phyloP scores from a whole-genome alignment of 371 early-diverging fungal genomes.

The Mucor sp. region DNA sequence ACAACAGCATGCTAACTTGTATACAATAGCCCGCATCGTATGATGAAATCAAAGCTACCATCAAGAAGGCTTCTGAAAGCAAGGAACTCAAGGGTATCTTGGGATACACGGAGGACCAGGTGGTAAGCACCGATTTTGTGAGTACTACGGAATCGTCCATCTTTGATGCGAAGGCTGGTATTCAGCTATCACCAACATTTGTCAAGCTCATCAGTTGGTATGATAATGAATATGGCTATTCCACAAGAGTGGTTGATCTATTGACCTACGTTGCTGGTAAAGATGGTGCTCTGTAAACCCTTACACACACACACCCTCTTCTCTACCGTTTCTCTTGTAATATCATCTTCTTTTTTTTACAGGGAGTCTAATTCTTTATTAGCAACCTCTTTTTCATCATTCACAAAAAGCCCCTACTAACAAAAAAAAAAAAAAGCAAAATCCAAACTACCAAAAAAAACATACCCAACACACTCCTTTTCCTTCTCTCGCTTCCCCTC shows the following conservation, averaged over 20 bases:
- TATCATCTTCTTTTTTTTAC: neutral
- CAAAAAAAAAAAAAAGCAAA: slow-evolving; percentile 19
- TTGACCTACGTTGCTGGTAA: slow-evolving; percentile 69
- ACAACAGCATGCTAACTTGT: neutral
- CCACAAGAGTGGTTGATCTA: slow-evolving; percentile 81
- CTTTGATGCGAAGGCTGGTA: slow-evolving; percentile 98
- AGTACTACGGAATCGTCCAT: slow-evolving; percentile 85
- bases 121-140: slow-evolving; percentile 97
- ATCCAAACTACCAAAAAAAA: slow-evolving; percentile 9
- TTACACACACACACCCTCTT: neutral
- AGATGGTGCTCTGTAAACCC: slow-evolving; percentile 33
- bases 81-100: slow-evolving; percentile 90
- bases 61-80: slow-evolving; percentile 84
- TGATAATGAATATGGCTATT: slow-evolving; percentile 95
- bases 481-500: slow-evolving; percentile 6
- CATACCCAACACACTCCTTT: slow-evolving; percentile 1
- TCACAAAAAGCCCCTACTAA: slow-evolving; percentile 12
- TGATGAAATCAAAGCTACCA: slow-evolving; percentile 85
- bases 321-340: neutral
- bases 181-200: slow-evolving; percentile 94
- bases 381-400: neutral
- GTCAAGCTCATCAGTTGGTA: slow-evolving; percentile 93
- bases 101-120: slow-evolving; percentile 95
- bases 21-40: slow-evolving; percentile 72
- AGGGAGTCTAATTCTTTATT: neutral